Evolutionary conservation across 2,329 filamentous ascomycete species (phyloP), one percentile per base, ranked within the genome.

Genomic region (Pestalotiopsis sp.): DNA sequence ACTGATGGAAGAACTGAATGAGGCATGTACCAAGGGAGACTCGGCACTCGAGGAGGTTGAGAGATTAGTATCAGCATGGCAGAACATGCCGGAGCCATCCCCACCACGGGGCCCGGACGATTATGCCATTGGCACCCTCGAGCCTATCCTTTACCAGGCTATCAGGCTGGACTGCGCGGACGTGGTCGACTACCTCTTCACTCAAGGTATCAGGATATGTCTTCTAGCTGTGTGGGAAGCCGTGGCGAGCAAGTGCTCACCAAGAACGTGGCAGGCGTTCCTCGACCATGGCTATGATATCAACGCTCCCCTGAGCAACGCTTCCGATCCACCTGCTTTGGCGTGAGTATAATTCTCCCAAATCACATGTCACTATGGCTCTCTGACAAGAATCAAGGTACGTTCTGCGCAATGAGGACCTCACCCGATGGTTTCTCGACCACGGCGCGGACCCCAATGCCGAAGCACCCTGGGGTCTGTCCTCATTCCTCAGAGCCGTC

Each of bases 111-210:
- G 68, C n/a, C 68, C 66, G 11, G 38, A 60, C 56, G 23, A 67
- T 25, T 69, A 70, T 38, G 63, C 52, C 49, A 12, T 70, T 13
- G 67, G 64, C 23, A 66, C 67, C 6, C 9, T 70, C 13, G 69
- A 70, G 49, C 69, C 69, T 17, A 17, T 57, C 2, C 38, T 68
- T n/a, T 60, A 66, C 25, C 62, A 68, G 23, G 67, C 67, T 13
- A 69, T 69, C 20, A 39, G 58, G 5, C 41, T 66, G 27, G 64
- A 70, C 49, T 58, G 67, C n/a, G 52, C 69, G 11, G n/a, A 63
- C 38, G 64, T 68, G 27, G 67, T 65, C 36, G 59, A 31, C 23
- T 69, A 68, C 61, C 27, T 70, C 14, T 59, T 70, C 49, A 56
- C 61, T 25, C 25, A 45, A 14, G 68, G 68, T 36, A 38, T 69